Conservation (phyloP, 495 filamentous ascomycete species). For the Trichoderma gamsii region DNA sequence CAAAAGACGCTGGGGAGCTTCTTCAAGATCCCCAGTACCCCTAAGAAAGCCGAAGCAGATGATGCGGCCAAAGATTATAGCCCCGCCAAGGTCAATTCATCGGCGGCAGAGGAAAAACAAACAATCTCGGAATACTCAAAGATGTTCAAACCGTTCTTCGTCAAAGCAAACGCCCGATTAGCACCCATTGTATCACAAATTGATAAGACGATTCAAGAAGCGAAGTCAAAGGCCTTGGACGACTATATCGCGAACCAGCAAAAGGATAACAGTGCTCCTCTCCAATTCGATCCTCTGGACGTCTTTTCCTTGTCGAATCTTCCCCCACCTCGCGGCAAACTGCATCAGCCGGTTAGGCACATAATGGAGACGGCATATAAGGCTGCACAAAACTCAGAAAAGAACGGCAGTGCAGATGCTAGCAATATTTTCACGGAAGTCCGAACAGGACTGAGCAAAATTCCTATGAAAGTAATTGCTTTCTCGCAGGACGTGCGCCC, state of each 20-base stretch:
- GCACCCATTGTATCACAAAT: slow-evolving; percentile 47
- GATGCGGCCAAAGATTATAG: slow-evolving; percentile 20
- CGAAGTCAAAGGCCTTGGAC: slow-evolving; percentile 46
- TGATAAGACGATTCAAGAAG: slow-evolving; percentile 50
- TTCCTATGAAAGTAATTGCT: slow-evolving; percentile 71
- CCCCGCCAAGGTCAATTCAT: slow-evolving; percentile 22
- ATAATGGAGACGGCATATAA: slow-evolving; percentile 49
- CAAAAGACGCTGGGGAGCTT: slow-evolving; percentile 44
- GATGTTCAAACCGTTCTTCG: slow-evolving; percentile 70
- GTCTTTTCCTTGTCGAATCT: slow-evolving; percentile 54
- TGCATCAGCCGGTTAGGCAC: slow-evolving; percentile 52
- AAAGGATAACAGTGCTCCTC: slow-evolving; percentile 23
- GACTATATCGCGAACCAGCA: slow-evolving; percentile 36
- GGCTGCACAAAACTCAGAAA: slow-evolving; percentile 24
- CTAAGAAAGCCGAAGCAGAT: slow-evolving; percentile 29
- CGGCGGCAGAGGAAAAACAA: slow-evolving; percentile 19
- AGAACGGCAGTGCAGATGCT: slow-evolving; percentile 18
- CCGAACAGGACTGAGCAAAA: slow-evolving; percentile 48
- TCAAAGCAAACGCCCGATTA: slow-evolving; percentile 59
- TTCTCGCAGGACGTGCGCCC: slow-evolving; percentile 87
- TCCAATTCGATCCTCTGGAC: slow-evolving; percentile 47
- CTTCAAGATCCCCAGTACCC: slow-evolving; percentile 48
- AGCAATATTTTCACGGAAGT: slow-evolving; percentile 36
- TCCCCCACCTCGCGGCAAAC: slow-evolving; percentile 44
- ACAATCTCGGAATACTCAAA: slow-evolving; percentile 55